Percentiles rank a stretch among this genome's conserved stretches.
phyloP scores from a whole-genome alignment of 1,139 yeast genomes.

The Geotrichum europaeum region DNA sequence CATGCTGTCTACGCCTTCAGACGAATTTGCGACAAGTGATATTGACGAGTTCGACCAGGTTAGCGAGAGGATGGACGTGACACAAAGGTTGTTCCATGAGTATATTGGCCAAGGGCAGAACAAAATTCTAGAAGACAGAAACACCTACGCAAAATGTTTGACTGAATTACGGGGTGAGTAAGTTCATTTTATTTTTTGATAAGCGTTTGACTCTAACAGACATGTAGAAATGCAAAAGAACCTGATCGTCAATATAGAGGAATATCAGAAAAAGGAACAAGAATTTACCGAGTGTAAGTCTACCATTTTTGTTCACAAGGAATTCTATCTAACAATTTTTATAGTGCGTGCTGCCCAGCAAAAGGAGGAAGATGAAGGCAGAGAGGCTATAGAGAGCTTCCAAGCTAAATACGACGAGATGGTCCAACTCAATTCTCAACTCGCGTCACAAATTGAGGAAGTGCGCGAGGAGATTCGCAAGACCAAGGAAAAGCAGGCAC shows the following conservation, averaged over 20 bases:
- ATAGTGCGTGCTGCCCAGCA: conserved; percentile 22
- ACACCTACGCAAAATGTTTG: conserved; percentile 22
- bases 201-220: not conserved
- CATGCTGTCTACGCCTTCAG: not conserved
- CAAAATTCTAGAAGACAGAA: conserved; percentile 24
- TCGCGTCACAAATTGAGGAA: conserved; percentile 20
- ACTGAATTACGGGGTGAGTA: conserved; percentile 21
- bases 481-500: conserved; percentile 16
- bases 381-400: conserved; percentile 22
- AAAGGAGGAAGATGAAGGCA: conserved; percentile 25
- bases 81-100: conserved; percentile 26
- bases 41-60: conserved; percentile 25
- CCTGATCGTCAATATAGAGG: conserved; percentile 26
- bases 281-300: conserved; percentile 18
- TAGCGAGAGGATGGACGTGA: conserved; percentile 26
- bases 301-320: not conserved
- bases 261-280: conserved; percentile 24
- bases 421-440: conserved; percentile 19
- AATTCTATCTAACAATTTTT: not conserved
- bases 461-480: conserved; percentile 17
- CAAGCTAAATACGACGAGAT: conserved; percentile 24
- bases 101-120: conserved; percentile 24
- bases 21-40: conserved; percentile 23
- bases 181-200: not conserved
- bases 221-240: conserved; percentile 22